Evolutionary conservation across 139 green algal genomes (phyloP), one percentile per base, ranked within the genome.

Genomic region (Chlorella vulgaris): DNA sequence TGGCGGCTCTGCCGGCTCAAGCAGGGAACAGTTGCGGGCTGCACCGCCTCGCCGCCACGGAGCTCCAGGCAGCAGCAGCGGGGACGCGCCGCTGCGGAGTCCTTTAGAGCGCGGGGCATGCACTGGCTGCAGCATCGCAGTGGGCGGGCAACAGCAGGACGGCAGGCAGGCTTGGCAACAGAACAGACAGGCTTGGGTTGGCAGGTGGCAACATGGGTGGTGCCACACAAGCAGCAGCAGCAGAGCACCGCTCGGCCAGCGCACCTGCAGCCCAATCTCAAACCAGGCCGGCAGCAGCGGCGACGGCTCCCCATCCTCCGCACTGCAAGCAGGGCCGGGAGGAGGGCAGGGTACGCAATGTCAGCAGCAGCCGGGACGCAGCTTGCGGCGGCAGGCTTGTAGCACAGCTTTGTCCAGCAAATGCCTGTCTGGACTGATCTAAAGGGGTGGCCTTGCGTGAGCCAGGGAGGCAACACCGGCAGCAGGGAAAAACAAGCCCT

Each of bases 281-380:
- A 97, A 78, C 92, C 91, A 96, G 7, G 86, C 85, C 4, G 91
- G 88, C 78, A 97, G 86, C 74, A 96, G 68, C 6, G 92, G 93
- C 0, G 87, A 93, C 1, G 93, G 90, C 36, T 86, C 80, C 40
- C 83, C 83, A 4, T 87, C 74, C 53, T 82, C 62, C 2, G 80
- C 78, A 28, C 65, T 78, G 81, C 47, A 42, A 63, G n/a, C 31
- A 13, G 6, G 24, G 15, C 33, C 51, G 33, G 21, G 7, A 79
- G 63, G 19, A 58, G 26, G 18, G 36, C 7, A 53, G 22, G 10
- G 38, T 13, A 7, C 24, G 33, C 28, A 36, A 67, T 22, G 21
- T 31, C 8, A 38, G 31, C 35, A 31, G 33, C 33, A n/a, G 35
- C 7, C 65, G 50, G 18, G 35, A 35, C 47, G 65, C 36, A 55